Evolutionary conservation across 1,284 basidiomycete species (phyloP).

Genomic region (Hymenochaete sp.): DNA sequence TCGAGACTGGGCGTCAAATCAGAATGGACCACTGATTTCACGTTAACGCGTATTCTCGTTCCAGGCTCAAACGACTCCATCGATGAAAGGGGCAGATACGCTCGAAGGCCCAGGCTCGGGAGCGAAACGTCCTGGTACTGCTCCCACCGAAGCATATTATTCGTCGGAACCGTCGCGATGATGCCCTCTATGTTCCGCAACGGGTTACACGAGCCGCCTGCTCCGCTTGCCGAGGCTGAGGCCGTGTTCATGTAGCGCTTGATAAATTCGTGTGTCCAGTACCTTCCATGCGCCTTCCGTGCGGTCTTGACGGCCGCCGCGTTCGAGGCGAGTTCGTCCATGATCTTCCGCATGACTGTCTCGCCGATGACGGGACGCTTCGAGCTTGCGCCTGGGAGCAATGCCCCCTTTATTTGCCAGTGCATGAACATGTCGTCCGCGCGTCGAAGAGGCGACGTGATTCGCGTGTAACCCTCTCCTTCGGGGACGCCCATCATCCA

Average conservation of each 20-base stretch:
- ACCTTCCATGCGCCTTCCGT: constrained; percentile 26
- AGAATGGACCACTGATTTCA: constrained; percentile 1
- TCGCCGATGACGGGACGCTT: constrained; percentile 32
- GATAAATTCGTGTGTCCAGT: constrained; percentile 30
- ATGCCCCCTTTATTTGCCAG: constrained; percentile 87
- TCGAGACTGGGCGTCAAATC: constrained; percentile 9
- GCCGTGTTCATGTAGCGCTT: constrained; percentile 23
- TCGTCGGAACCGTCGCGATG: background rate
- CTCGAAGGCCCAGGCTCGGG: constrained; percentile 8
- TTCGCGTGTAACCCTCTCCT: constrained; percentile 73
- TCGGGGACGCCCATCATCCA: constrained; percentile 62
- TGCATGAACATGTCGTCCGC: constrained; percentile 81
- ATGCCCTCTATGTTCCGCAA: constrained; percentile 1
- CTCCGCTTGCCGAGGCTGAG: background rate
- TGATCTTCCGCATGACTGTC: constrained; percentile 32
- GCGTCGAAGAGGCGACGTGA: constrained; percentile 83
- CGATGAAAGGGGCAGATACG: too few species aligned
- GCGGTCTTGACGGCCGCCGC: constrained; percentile 25
- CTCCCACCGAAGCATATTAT: constrained; percentile 3
- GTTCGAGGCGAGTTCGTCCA: constrained; percentile 22
- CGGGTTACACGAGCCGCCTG: background rate
- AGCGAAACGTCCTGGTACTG: constrained; percentile 6
- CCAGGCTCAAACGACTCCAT: background rate
- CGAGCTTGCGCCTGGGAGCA: constrained; percentile 34
- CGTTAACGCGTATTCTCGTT: constrained; percentile 4